Percentiles rank a stretch among this genome's conserved stretches.
These are phyloP conservation scores for Kalmanozyma brasiliensis DNA, from an alignment of 1,284 basidiomycete genomes.

Conservation along the genomic window DNA sequence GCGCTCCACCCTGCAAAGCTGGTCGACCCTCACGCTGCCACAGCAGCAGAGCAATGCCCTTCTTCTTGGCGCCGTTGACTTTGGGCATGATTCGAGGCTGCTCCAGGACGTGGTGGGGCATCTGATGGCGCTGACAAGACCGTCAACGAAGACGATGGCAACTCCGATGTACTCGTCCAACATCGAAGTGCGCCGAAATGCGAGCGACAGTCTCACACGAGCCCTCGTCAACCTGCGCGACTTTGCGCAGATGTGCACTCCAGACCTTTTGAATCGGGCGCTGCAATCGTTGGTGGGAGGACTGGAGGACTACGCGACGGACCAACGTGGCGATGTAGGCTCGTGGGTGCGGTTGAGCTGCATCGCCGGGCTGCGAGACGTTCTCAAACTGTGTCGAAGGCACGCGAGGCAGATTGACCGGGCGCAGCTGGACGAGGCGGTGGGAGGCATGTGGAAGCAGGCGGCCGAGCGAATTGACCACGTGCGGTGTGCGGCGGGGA, in stretches of 20 bases:
- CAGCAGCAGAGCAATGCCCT: constrained; percentile 82
- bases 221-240: constrained; percentile 7
- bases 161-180: constrained; percentile 35
- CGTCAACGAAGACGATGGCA: constrained; percentile 70
- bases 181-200: constrained; percentile 79
- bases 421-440: constrained; percentile 21
- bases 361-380: constrained; percentile 74
- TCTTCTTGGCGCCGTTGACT: constrained; percentile 79
- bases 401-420: constrained; percentile 7
- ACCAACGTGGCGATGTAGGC: constrained; percentile 95
- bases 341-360: constrained; percentile 90
- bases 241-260: constrained; percentile 1
- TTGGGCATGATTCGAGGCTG: constrained; percentile 72
- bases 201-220: constrained; percentile 74
- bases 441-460: constrained; percentile 81
- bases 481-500: constrained; percentile 82
- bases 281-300: constrained; percentile 71
- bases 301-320: constrained; percentile 87
- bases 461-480: constrained; percentile 90
- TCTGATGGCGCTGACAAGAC: constrained; percentile 74
- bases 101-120: constrained; percentile 73
- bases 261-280: neutral
- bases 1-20: constrained; percentile 72
- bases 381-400: constrained; percentile 71
- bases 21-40: constrained; percentile 72